Evolutionary conservation across 176 grass and related monocot species (phyloP), one percentile per base, ranked within the genome.

Genomic region (Alloteropsis semialata): DNA sequence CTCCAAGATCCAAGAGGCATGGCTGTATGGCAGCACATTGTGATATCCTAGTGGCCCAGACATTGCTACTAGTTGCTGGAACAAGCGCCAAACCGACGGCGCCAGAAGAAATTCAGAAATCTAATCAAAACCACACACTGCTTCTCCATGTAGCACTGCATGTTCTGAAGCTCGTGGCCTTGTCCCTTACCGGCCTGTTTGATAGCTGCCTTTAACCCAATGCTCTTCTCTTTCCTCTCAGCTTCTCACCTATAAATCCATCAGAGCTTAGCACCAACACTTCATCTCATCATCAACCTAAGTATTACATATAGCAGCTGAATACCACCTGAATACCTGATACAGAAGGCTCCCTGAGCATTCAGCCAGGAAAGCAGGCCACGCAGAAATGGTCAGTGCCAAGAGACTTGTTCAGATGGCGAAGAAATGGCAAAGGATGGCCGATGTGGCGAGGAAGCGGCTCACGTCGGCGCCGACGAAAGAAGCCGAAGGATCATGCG

Each of bases 161-260:
- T 27, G 64, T 86, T 85, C 15, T 22, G 67, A 69, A 69, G 57
- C 65, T 89, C 76, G 53, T 89, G 87, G 79, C 39, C 32, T 78
- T 80, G 86, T 48, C 72, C 53, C 29, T 89, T 45, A 36, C 19
- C 66, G 73, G 64, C 22, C 71, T 38, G 53, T 27, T 71, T 75
- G 78, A 72, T 65, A 76, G 18, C 34, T 65, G 19, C 39, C 61
- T 18, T 71, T 39, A 74, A 64, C 76, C 15, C 32, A 30, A 64
- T 28, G 37, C 84, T 44, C 37, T 21, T 25, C 0, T 39, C 28
- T 19, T 49, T 44, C 32, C 25, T 65, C 19, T 70, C 67, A 12
- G 21, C 10, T 39, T 39, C 34, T 48, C 1, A 22, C 10, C 46
- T 82, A 82, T 82, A 92, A 82, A 82, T 82, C 46, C 5, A 69